Base-by-base conservation (phyloP, 2,329 filamentous ascomycete species). In the Trichophyton simii region DNA sequence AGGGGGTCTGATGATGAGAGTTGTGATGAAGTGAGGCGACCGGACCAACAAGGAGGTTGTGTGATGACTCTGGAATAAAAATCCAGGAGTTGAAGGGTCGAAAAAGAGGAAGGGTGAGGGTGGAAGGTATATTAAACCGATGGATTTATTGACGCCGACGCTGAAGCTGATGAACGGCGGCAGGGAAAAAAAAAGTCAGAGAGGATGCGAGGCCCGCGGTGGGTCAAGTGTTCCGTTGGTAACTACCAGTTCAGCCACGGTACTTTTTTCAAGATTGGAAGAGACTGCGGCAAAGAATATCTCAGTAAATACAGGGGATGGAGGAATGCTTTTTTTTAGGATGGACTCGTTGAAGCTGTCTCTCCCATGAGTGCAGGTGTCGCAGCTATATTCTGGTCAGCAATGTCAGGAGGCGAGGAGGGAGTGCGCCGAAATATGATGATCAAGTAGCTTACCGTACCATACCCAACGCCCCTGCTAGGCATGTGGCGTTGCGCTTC, bases 401-500 rank as follows among this genome's bases (percentile, higher is more conserved):
- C 22, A 25, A 52, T 52, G 46, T 22, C 22, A 6, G 15, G 25
- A 36, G 25, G 1, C 3, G 15, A 18, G 20, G n/a, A 20, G 13
- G 31, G 52, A 55, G 31, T 4, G 5, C 13, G 13, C 28, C 31
- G 28, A 36, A 20, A 55, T 36, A 7, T 44, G 13, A 2, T 20
- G 52, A 55, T 36, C 28, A 55, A 36, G 52, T 55, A 55, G 52
- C 52, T 55, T 34, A 36, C 52, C 28, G 15, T 55, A 55, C 31
- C 25, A 28, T 36, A 55, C 52, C 52, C 52, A 25, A 28, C 52
- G 52, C 34, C 15, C 52, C 52, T 55, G 52, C 52, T 55, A 31
- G 52, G 52, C 52, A 31, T 36, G 52, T 55, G 52, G 52, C 52
- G 52, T 55, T 25, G 52, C 52, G 13, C 28, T 66, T 66, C 64